Percentiles rank a stretch among this genome's conserved stretches.
phyloP scores from a whole-genome alignment of 805 yeast genomes.

The Yamadazyma phyllophila region DNA sequence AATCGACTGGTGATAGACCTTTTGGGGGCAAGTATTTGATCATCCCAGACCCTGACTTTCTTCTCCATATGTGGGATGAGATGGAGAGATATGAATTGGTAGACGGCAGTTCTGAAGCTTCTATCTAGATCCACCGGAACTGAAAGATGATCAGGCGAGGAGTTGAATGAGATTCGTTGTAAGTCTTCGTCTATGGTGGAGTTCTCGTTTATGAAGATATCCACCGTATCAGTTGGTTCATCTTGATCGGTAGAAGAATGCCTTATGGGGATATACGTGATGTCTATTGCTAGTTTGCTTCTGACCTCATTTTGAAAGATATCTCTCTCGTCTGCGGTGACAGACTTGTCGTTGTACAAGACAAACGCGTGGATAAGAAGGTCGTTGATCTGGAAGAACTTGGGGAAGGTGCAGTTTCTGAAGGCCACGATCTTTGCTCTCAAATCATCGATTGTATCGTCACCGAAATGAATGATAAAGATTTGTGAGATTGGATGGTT shows the following conservation, averaged over 20 bases:
- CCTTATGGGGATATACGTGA: slow-evolving; percentile 22
- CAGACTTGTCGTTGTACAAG: slow-evolving; percentile 24
- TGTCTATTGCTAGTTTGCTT: slow-evolving; percentile 23
- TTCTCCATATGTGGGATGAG: slow-evolving; percentile 83
- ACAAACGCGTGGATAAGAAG: slow-evolving; percentile 45
- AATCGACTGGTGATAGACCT: slow-evolving; percentile 72
- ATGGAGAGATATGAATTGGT: slow-evolving; percentile 47
- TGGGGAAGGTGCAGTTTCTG: slow-evolving; percentile 53
- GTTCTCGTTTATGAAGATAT: slow-evolving; percentile 24
- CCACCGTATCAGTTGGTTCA: slow-evolving; percentile 2
- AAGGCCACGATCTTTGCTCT: slow-evolving; percentile 52
- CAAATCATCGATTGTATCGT: slow-evolving; percentile 55
- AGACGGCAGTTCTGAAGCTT: slow-evolving; percentile 37
- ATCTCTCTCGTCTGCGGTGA: slow-evolving; percentile 34
- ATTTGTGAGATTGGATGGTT: slow-evolving; percentile 83
- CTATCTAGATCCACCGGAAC: slow-evolving; percentile 40
- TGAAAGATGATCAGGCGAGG: slow-evolving; percentile 12
- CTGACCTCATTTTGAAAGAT: slow-evolving; percentile 28
- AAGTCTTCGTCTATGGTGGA: slow-evolving; percentile 52
- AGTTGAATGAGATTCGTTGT: slow-evolving; percentile 31
- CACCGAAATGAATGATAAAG: slow-evolving; percentile 55
- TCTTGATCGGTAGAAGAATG: slow-evolving; percentile 2
- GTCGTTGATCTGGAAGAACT: slow-evolving; percentile 65
- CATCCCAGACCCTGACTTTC: slow-evolving; percentile 82
- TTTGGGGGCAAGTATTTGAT: slow-evolving; percentile 71